Evolutionary conservation across 208 protist species (phyloP).

Genomic region (Leishmania turanica): DNA sequence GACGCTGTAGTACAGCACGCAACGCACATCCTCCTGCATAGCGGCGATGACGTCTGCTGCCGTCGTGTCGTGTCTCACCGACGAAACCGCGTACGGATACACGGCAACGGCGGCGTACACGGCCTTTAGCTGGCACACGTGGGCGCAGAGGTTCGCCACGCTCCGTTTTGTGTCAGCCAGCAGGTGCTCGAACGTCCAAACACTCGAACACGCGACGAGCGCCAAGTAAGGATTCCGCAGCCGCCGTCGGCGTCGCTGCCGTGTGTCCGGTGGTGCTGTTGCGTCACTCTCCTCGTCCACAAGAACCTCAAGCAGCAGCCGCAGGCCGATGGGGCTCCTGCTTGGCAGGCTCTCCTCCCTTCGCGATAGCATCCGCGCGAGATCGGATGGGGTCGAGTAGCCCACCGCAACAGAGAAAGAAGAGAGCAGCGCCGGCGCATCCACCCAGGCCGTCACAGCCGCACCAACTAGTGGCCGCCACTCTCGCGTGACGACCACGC

Average conservation of each 20-base stretch:
- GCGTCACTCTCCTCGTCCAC: conserved; percentile 28
- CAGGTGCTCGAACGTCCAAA: conserved; percentile 34
- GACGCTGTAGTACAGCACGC: conserved; percentile 20
- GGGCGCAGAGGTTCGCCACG: not conserved
- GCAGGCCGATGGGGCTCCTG: conserved; percentile 39
- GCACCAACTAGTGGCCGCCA: conserved; percentile 28
- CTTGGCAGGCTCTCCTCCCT: conserved; percentile 35
- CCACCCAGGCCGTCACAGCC: conserved; percentile 17
- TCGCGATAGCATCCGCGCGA: conserved; percentile 19
- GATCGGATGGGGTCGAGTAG: conserved; percentile 24
- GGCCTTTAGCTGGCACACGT: conserved; percentile 3
- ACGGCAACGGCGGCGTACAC: conserved; percentile 26
- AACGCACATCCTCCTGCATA: conserved; percentile 29
- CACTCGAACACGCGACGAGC: conserved; percentile 47
- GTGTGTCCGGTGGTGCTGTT: not conserved
- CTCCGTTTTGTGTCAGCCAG: conserved; percentile 2
- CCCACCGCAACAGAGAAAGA: conserved; percentile 16
- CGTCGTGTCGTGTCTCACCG: not conserved
- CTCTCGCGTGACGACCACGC: conserved; percentile 18
- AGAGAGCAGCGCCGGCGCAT: conserved; percentile 12
- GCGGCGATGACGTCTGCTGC: conserved; percentile 3
- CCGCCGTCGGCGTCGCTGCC: not conserved
- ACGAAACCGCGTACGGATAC: not conserved
- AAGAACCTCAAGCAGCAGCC: conserved; percentile 53
- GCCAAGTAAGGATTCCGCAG: conserved; percentile 44